Base-by-base conservation (phyloP, 495 filamentous ascomycete genomes). In the Elasticomyces elasticus region DNA sequence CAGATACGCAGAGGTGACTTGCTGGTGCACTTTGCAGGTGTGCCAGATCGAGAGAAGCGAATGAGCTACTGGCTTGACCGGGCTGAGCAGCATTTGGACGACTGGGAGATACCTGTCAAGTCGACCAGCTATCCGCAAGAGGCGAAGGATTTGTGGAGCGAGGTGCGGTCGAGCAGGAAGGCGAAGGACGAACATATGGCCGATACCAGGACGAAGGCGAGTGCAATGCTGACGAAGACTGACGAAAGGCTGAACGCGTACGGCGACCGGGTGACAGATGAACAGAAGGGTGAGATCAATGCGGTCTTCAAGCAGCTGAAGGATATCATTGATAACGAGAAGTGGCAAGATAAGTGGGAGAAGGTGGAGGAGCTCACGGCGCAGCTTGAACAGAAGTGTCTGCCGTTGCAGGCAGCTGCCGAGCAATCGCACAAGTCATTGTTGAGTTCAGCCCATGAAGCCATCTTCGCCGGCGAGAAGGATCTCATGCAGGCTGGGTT, bases 41-140 rank as follows among this genome's bases (percentile, higher is more conserved):
- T 67, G 13, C 53, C 47, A 11, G 33, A 64, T 35, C 61, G 64
- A 5, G 58, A 64, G 12, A 47, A 64, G 37, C 52, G 63, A n/a
- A 69, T 72, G 66, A 42, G 30, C 20, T 62, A 58, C 13, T 72
- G 62, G 59, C 48, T 64, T 7, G 59, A 66, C 11, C 49, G 58
- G 2, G 68, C 67, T 19, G 68, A 72, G 62, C 59, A 64, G 50
- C 68, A 70, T 64, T 49, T 61, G 47, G 60, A 64, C 24, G 67
- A 70, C 30, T 72, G 70, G 70, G 68, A 72, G 56, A 56, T 70
- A 33, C 64, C 67, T 10, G 37, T 64, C 28, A 57, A 64, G 25
- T 54, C 66, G 22, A 71, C 68, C 3, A 63, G 54, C 12, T 70
- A 71, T 53, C 59, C 65, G 30, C 52, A 56, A 25, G 70, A 72